Evolutionary conservation across 257 asterid genomes (phyloP).

Genomic region (Verbascum thapsus): DNA sequence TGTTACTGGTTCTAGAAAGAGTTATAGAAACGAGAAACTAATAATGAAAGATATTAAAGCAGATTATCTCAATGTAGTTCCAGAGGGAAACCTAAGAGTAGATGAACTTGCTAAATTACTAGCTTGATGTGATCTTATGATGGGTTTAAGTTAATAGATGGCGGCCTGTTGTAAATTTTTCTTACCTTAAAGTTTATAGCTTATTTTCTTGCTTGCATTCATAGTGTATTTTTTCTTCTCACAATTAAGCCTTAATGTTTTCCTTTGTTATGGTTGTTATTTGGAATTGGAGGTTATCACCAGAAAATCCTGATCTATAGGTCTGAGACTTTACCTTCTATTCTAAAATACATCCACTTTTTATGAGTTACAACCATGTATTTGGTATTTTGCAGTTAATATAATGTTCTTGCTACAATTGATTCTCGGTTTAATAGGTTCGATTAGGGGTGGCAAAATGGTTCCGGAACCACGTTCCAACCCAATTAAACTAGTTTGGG

Average conservation of each 20-base stretch:
- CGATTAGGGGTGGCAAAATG: no score
- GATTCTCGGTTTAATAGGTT: no score
- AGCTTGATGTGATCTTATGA: slow-evolving; percentile 32
- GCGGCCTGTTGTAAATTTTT: slow-evolving; percentile 2
- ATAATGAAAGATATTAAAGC: slow-evolving; percentile 48
- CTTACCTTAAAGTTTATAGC: not conserved
- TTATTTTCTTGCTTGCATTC: not conserved
- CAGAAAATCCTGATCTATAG: no score
- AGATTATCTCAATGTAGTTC: slow-evolving; percentile 57
- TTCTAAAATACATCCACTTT: no score
- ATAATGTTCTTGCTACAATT: no score
- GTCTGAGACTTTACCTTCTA: no score
- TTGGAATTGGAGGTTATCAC: no score
- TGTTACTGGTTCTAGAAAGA: slow-evolving; percentile 41
- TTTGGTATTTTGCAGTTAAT: no score
- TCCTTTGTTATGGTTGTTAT: no score
- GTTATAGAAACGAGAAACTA: slow-evolving; percentile 35
- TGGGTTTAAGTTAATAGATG: not conserved
- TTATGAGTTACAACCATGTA: no score
- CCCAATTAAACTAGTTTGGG: no score
- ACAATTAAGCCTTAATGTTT: not conserved
- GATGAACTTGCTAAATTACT: slow-evolving; percentile 92
- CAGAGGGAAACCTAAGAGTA: slow-evolving; percentile 71
- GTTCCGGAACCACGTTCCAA: no score
- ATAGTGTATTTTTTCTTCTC: not conserved